Evolutionary conservation across 306 rosid species (phyloP), one percentile per base, ranked within the genome.

Genomic region (Neltuma alba): DNA sequence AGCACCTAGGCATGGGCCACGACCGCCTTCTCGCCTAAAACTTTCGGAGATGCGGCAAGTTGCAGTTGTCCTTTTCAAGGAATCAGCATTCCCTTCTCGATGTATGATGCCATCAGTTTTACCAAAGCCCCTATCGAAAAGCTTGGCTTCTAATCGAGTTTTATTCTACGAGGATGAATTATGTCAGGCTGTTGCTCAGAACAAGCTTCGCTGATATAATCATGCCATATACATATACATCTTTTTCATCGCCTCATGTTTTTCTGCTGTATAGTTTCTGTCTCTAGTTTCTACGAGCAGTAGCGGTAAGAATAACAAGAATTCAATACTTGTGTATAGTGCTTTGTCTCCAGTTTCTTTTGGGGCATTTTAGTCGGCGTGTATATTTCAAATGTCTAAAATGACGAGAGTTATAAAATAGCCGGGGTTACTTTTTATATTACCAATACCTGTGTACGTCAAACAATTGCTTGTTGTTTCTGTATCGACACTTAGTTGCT

Each of bases 181-280:
- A 58, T 95, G 99, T 74, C 90, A 95, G 82, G 99, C 99, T 55
- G 99, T 95, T 79, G 96, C 97, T 76, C 99, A 95, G 86, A 95
- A 95, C 75, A 95, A 91, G 72, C 99, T 92, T 79, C 94, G 83
- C 73, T 92, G 87, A 91, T 21, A 75, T 61, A 10, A 54, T 78
- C 73, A 30, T 80, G 70, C 76, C 67, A 41, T 23, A 25, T 2
- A 1, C 48, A 21, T 1, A 12, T 13, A 7, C 2, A 5, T 11
- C 36, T 27, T 58, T 47, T 28, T 61, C 31, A 27, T 74, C 44
- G 72, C 77, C 83, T 84, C 44, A 20, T 55, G 76, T 61, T 72
- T 61, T 57, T 74, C 75, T 72, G 8, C 78, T 91, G 84, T 91
- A 90, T 85, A 94, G 83, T 79, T 79, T 57, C 61, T 81, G 76